These are phyloP conservation scores for Eucalyptus polybractea DNA, from an alignment of 345 rosid species.

Conservation along the genomic window DNA sequence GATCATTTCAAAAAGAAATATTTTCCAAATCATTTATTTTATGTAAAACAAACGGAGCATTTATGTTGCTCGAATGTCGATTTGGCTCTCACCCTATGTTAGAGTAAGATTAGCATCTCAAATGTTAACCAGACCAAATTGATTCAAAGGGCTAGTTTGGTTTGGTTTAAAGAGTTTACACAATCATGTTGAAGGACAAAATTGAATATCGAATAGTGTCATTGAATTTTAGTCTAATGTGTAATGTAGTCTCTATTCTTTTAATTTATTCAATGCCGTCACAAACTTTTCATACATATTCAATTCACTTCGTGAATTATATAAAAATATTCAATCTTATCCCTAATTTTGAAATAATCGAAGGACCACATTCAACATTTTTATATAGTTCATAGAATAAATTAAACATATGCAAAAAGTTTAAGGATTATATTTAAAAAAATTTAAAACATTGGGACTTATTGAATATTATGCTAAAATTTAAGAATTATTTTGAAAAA, in stretches of 20 bases:
- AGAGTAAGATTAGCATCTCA: background rate
- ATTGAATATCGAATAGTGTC: background rate
- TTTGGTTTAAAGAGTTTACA: accelerated
- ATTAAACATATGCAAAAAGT: accelerated
- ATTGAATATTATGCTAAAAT: too few species aligned
- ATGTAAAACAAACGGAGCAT: accelerated
- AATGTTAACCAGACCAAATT: background rate
- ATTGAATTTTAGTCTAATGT: accelerated
- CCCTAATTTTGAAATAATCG: background rate
- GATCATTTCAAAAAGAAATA: accelerated
- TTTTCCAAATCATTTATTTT: background rate
- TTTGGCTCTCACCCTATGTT: accelerated
- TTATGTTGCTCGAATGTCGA: background rate
- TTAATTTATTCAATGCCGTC: accelerated
- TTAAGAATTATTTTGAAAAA: too few species aligned
- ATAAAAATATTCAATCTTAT: too few species aligned
- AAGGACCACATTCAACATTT: too few species aligned
- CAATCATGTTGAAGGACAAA: background rate
- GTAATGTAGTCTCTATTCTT: accelerated
- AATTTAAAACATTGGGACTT: accelerated
- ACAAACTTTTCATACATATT: too few species aligned
- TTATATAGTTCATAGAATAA: accelerated
- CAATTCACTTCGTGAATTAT: accelerated
- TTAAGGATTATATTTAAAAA: too few species aligned
- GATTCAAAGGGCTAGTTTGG: background rate